Evolutionary conservation across 257 asterid genomes (phyloP).

Genomic region (Pogostemon cablin): DNA sequence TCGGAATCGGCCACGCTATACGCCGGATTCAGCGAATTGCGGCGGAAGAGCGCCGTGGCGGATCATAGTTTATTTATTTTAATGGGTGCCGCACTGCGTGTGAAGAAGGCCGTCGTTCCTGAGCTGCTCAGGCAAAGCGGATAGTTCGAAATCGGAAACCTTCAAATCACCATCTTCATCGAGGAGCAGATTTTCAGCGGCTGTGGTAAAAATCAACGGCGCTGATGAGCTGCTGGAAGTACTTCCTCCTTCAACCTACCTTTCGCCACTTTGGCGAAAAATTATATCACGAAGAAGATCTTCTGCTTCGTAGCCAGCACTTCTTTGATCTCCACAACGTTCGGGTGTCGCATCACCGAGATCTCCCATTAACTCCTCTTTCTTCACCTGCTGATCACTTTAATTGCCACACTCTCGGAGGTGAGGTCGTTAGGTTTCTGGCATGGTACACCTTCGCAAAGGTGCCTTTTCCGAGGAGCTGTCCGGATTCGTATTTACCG

Average conservation of each 20-base stretch:
- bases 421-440: conserved; percentile 50
- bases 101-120: conserved; percentile 70
- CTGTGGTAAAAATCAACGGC: conserved; percentile 86
- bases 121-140: conserved; percentile 73
- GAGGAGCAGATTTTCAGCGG: conserved; percentile 74
- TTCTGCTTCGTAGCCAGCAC: conserved; percentile 83
- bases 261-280: conserved; percentile 54
- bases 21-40: no score
- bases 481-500: conserved; percentile 81
- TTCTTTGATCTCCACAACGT: conserved; percentile 75
- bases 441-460: conserved; percentile 81
- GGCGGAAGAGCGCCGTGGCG: no score
- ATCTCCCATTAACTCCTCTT: conserved; percentile 69
- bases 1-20: no score
- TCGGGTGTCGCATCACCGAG: conserved; percentile 80
- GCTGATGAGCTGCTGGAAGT: conserved; percentile 75
- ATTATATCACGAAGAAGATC: conserved; percentile 74
- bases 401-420: conserved; percentile 77
- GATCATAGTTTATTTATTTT: no score
- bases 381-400: conserved; percentile 67
- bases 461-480: conserved; percentile 73
- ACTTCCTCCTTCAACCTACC: conserved; percentile 65
- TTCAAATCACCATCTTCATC: conserved; percentile 68
- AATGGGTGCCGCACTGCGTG: conserved; percentile 85
- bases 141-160: conserved; percentile 76